phyloP scores from a whole-genome alignment of 208 protist species.

The Acanthamoeba triangularis region DNA sequence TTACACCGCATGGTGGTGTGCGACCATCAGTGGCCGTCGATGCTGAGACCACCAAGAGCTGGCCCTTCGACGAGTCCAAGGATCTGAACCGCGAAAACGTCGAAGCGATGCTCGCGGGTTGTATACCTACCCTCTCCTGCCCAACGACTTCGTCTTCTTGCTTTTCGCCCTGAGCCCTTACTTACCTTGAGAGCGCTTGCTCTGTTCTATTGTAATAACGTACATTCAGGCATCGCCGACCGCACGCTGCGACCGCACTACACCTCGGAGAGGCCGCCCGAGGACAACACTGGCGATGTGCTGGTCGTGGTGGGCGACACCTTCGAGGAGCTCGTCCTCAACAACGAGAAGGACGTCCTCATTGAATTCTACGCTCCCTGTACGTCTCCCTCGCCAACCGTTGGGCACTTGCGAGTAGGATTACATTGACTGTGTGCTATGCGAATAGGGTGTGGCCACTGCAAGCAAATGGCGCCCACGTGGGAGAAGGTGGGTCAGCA shows the following conservation, averaged over 20 bases:
- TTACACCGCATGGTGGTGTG: background rate
- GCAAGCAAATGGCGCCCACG: conserved; percentile 87
- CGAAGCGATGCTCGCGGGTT: background rate
- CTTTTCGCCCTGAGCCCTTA: no score
- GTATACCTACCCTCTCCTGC: background rate
- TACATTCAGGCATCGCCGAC: background rate
- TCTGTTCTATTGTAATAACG: background rate
- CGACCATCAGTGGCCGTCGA: background rate
- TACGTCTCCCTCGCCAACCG: background rate
- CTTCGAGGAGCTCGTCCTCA: conserved; percentile 82
- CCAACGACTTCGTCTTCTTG: background rate
- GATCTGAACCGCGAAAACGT: conserved; percentile 23
- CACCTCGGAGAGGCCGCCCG: conserved; percentile 80
- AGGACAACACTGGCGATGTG: conserved; percentile 77
- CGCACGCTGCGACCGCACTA: conserved; percentile 14
- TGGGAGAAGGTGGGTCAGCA: conserved; percentile 86
- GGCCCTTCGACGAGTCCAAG: conserved; percentile 35
- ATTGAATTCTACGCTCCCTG: conserved; percentile 97
- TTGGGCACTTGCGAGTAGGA: no score
- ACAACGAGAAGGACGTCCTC: conserved; percentile 85
- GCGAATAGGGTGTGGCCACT: conserved; percentile 96
- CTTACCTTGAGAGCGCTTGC: no score
- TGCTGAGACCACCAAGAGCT: conserved; percentile 56
- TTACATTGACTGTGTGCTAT: background rate
- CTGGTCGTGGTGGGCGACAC: conserved; percentile 82